Evolutionary conservation across 1,284 basidiomycete genomes (phyloP).

Genomic region (Ceratobasidium sp.): DNA sequence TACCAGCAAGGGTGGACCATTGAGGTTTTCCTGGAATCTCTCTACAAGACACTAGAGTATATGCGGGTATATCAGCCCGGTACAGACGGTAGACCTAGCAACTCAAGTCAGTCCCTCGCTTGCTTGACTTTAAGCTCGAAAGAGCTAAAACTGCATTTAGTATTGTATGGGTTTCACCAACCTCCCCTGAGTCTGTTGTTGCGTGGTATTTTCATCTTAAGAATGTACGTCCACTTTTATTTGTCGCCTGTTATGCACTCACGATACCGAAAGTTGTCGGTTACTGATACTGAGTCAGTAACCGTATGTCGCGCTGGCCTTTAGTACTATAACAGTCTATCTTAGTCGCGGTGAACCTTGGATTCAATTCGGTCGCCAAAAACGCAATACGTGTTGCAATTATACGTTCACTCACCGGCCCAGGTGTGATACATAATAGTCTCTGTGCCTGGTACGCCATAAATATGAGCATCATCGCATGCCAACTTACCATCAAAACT

Average conservation of each 20-base stretch:
- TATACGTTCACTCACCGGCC: background rate
- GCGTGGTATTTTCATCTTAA: background rate
- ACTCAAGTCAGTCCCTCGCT: background rate
- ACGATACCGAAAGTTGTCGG: conserved; percentile 6
- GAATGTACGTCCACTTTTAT: background rate
- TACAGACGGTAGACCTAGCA: background rate
- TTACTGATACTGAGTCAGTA: conserved; percentile 14
- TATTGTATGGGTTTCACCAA: background rate
- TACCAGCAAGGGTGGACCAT: background rate
- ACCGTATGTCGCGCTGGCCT: background rate
- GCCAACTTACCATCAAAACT: background rate
- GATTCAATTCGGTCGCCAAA: background rate
- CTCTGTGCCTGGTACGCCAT: conserved; percentile 20
- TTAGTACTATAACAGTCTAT: background rate
- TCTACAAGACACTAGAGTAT: conserved; percentile 27
- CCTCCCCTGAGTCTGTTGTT: background rate
- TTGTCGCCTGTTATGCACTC: background rate
- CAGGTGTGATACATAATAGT: conserved; percentile 4
- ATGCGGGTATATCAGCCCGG: background rate
- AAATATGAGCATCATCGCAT: background rate
- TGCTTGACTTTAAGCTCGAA: background rate
- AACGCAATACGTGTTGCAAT: background rate
- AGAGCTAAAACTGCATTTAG: background rate
- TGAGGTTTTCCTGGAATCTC: background rate
- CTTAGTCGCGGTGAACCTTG: background rate